These are phyloP conservation scores for Paramarasmius palmivorus DNA, from an alignment of 1,284 basidiomycete genomes.

Conservation along the genomic window DNA sequence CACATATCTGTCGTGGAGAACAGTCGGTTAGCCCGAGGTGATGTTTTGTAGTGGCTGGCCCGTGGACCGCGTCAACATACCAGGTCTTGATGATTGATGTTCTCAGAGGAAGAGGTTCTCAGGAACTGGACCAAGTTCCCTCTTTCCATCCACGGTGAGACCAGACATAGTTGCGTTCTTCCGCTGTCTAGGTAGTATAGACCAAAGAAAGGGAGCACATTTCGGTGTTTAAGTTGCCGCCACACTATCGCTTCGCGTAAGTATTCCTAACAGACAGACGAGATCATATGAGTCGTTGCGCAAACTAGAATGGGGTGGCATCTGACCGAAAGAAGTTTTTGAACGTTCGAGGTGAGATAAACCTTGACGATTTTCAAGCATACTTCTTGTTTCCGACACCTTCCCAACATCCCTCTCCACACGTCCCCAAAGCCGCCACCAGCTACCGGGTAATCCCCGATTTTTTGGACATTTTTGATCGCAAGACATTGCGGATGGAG, in stretches of 20 bases:
- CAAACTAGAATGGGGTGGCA: not conserved
- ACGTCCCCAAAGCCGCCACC: not conserved
- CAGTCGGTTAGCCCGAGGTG: no score
- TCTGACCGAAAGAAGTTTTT: not conserved
- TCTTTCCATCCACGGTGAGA: constrained; percentile 3
- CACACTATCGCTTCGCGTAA: constrained; percentile 1
- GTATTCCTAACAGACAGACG: not conserved
- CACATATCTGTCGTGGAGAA: constrained; percentile 27
- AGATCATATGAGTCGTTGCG: not conserved
- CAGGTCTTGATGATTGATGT: no score
- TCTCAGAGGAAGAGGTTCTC: not conserved
- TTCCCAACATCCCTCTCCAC: not conserved
- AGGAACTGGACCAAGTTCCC: not conserved
- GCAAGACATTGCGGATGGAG: not conserved
- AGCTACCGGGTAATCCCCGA: not conserved
- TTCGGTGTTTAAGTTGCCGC: constrained; percentile 1
- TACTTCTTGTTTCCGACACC: not conserved
- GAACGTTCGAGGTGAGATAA: not conserved
- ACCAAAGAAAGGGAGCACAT: not conserved
- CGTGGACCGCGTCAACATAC: no score
- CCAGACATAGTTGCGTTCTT: not conserved
- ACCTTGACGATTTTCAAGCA: not conserved
- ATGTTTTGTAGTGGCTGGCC: no score
- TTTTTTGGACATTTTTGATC: not conserved
- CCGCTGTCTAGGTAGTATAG: not conserved